Evolutionary conservation across 129 eudicot species (phyloP), one percentile per base, ranked within the genome.

Genomic region (Rutidosis leptorrhynchoides): DNA sequence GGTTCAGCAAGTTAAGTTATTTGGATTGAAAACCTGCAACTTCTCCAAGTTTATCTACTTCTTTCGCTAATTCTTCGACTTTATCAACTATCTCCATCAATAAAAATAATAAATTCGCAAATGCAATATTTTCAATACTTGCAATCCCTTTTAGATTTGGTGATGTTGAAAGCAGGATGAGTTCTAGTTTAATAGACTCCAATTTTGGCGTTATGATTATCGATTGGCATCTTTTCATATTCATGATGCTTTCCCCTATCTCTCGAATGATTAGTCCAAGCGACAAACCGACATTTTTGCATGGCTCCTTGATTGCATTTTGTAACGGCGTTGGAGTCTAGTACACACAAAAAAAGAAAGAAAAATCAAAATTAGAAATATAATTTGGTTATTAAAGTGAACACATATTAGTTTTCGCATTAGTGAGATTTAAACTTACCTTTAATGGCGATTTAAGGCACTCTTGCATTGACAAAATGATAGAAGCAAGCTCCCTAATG

Each of bases 401-500:
- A 35, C 5, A 17, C 8, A 2, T 32, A n/a, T 62, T 42, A 23
- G 23, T 40, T 22, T 42, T 9, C 12, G 16, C 55, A 4, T 11
- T 24, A 5, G 20, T 37, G 67, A 21, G 52, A 62, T 62, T 37
- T 10, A 28, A 35, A 21, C 25, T 15, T 27, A 89, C 97, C 93
- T 87, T 87, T 67, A 72, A 82, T 30, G 87, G 69, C 15, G 95
- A 87, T 74, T 75, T 82, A 76, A 90, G 78, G 71, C 95, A 87
- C 40, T 65, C 85, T 73, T 82, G 75, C 49, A 90, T 43, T 35
- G 93, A 78, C 9, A 84, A 73, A 66, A 84, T 74, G 48, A 69
- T 74, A 14, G 93, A 83, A 26, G 93, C 89, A 66, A 90, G 78
- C 54, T 90, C 97, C 76, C 97, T 78, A 61, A 77, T 71, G 67